Conservation (phyloP, 164 flowering plant genomes). For the Chimonanthus salicifolius region DNA sequence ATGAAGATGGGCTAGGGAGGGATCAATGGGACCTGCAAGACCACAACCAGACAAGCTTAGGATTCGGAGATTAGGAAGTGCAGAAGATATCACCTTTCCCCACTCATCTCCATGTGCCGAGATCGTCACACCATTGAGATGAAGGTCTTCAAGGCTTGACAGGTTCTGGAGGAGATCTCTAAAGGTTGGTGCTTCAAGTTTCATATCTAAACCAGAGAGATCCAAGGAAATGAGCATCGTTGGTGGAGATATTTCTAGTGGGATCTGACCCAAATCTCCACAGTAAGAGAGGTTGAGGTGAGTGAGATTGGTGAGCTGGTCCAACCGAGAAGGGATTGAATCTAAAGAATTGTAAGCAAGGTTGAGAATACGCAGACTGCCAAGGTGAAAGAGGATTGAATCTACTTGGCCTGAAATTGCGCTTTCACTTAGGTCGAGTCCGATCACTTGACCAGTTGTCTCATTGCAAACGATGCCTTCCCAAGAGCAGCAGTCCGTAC, state of each 20-base stretch:
- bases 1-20: neutral
- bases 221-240: neutral
- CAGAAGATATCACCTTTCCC: neutral
- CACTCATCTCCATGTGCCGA: neutral
- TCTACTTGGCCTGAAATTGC: conserved; percentile 12
- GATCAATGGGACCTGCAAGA: conserved; percentile 2
- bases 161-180: neutral
- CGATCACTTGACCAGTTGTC: conserved; percentile 22
- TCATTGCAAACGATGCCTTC: conserved; percentile 27
- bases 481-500: conserved; percentile 35
- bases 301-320: conserved; percentile 20
- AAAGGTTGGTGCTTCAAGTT: neutral
- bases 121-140: neutral
- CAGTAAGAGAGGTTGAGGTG: conserved; percentile 41
- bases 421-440: conserved; percentile 28
- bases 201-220: conserved; percentile 1
- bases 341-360: conserved; percentile 31
- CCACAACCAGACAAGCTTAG: neutral
- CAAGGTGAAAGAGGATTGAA: neutral
- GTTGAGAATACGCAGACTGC: conserved; percentile 27
- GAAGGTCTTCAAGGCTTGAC: neutral
- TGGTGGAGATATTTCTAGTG: conserved; percentile 20
- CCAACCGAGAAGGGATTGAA: conserved; percentile 32
- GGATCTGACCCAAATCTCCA: conserved; percentile 40
- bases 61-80: neutral